A percentile compares a stretch with the other conserved stretches of the same genome.
These are phyloP conservation scores for Aspergillus ruber DNA, from an alignment of 2,329 filamentous ascomycete genomes.

Conservation along the genomic window DNA sequence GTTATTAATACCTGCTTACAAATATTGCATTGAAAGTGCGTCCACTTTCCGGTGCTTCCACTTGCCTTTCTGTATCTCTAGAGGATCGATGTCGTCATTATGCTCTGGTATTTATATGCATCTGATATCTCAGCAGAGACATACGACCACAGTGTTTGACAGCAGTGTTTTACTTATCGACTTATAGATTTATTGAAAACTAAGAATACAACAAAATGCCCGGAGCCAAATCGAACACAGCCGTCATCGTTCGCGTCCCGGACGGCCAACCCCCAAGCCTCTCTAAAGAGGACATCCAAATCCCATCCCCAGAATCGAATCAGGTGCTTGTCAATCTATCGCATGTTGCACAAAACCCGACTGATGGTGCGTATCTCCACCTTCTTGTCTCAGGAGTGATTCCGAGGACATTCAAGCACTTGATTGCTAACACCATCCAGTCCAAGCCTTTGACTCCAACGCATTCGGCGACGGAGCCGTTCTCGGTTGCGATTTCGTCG, in stretches of 20 bases:
- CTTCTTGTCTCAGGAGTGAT: background rate
- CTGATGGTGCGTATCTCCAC: conserved; percentile 11
- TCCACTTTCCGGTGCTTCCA: background rate
- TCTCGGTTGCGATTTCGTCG: conserved; percentile 29
- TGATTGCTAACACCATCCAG: conserved; percentile 5
- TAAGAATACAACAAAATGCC: background rate
- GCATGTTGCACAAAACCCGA: conserved; percentile 18
- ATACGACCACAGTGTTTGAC: background rate
- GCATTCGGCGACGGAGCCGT: conserved; percentile 30
- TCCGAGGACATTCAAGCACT: background rate
- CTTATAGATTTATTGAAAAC: too few species aligned
- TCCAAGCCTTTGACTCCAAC: conserved; percentile 30
- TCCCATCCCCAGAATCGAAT: conserved; percentile 4
- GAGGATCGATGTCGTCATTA: background rate
- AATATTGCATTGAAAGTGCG: background rate
- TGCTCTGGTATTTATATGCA: background rate
- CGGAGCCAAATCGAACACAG: background rate
- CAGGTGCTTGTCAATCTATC: conserved; percentile 21
- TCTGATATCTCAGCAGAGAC: background rate
- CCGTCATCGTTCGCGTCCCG: conserved; percentile 9
- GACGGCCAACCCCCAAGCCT: conserved; percentile 3
- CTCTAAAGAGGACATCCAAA: conserved; percentile 7
- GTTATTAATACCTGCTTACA: too few species aligned
- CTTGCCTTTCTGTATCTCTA: background rate
- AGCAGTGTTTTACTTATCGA: background rate